Evolutionary conservation across 305 asterid species (phyloP).

Genomic region (Rubia balearica): DNA sequence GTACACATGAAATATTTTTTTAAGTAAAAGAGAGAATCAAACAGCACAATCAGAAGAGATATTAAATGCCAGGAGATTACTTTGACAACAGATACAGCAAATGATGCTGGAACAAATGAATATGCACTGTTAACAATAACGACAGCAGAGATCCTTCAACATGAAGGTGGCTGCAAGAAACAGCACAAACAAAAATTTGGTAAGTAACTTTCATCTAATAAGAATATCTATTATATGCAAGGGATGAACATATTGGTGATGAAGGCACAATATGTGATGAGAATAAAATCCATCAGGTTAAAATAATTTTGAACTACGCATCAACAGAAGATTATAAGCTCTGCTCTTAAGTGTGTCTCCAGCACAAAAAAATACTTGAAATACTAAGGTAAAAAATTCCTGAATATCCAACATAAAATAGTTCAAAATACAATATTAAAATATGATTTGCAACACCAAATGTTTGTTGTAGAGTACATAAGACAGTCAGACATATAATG

Average conservation of each 20-base stretch:
- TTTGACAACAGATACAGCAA: slow-evolving; percentile 96
- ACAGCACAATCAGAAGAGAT: not conserved
- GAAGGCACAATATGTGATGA: not conserved
- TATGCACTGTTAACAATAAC: slow-evolving; percentile 74
- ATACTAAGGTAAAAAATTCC: not conserved
- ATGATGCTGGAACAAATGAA: slow-evolving; percentile 93
- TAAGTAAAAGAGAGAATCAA: not conserved
- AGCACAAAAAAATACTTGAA: not conserved
- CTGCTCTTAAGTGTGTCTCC: not conserved
- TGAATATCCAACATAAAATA: not conserved
- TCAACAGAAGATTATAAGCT: not conserved
- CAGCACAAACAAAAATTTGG: not conserved
- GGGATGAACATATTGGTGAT: not conserved
- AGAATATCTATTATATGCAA: not conserved
- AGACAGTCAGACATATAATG: no score
- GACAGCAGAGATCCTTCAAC: slow-evolving; percentile 84
- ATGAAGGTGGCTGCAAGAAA: slow-evolving; percentile 13
- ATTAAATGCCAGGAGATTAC: slow-evolving; percentile 24
- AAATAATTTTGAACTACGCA: not conserved
- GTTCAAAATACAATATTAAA: not conserved
- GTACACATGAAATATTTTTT: not conserved
- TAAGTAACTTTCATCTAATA: no score
- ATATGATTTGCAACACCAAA: not conserved
- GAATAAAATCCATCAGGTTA: not conserved
- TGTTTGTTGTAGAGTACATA: no score